Evolutionary conservation across 1,284 basidiomycete genomes (phyloP), one percentile per base, ranked within the genome.

Genomic region (Ustilago cynodontis): DNA sequence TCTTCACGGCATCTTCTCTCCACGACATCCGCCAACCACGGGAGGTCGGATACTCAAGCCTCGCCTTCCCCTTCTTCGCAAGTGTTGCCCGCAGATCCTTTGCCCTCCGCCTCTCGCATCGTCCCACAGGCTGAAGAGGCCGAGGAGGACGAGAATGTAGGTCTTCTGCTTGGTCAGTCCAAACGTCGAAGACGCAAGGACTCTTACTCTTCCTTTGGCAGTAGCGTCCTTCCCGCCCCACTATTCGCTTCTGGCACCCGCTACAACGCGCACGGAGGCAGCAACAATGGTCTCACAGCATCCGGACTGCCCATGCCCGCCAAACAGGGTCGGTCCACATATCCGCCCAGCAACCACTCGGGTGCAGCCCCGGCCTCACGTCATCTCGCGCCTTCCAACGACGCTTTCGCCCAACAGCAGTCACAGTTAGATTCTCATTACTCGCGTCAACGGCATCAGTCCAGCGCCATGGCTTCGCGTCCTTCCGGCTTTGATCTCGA

Each of bases 141-240:
- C 5, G 76, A 75, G 28, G 68, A 78, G n/a, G 59, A 75, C 63
- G 76, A 74, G 29, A 57, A 65, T 4, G 55, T 71, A 14, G 71
- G 76, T 14, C 49, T 77, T 28, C 51, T 76, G 6, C 64, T 76
- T 3, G 71, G 68, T 13, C 67, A 68, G 4, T 66, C 65, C n/a
- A 79, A 71, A 45, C 66, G 60, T 11, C 39, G 66, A 33, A 43
- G 73, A 29, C 64, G 73, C 39, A 79, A 72, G 41, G 67, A 77
- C 45, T 76, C 73, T 0, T 69, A 77, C 54, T 79, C 77, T 33
- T 77, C 77, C 41, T 62, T 71, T n/a, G 73, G 73, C 18, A 71
- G 70, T 62, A 77, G 73, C 29, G 73, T 79, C 1, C 74, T 73
- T 39, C 77, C 77, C 13, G 59, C 63, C 11, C 55, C 65, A 6